A percentile compares a stretch with the other conserved stretches of the same genome.
Conservation (phyloP, 805 yeast genomes). For the Helenozyma rhizophorensis region DNA sequence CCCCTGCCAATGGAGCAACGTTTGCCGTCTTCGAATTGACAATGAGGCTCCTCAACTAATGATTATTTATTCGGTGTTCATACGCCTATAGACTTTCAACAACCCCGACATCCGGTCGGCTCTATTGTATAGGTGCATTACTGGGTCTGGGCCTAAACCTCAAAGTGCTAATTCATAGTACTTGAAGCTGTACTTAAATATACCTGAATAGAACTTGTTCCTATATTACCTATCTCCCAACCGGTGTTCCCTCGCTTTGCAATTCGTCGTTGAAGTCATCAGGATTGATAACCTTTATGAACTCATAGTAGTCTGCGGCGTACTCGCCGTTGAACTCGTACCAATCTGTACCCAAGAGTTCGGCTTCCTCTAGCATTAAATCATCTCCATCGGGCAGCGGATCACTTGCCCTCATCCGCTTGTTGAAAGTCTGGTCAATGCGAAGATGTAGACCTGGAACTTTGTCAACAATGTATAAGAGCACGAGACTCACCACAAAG, state of each 20-base stretch:
- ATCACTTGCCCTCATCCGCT: conserved; percentile 13
- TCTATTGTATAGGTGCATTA: no score
- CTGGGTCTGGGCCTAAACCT: no score
- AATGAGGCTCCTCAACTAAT: conserved; percentile 54
- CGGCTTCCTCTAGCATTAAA: conserved; percentile 24
- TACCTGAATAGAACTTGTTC: no score
- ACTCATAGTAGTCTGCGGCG: conserved; percentile 38
- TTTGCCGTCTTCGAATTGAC: conserved; percentile 90
- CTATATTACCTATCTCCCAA: conserved; percentile 1
- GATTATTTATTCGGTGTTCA: not conserved
- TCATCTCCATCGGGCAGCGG: not conserved
- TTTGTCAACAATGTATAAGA: conserved; percentile 33
- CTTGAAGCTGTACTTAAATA: no score
- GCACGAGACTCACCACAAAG: conserved; percentile 26
- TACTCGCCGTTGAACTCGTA: conserved; percentile 40
- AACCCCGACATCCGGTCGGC: not conserved
- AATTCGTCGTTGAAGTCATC: conserved; percentile 27
- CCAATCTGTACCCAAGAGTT: conserved; percentile 34
- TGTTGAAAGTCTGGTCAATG: conserved; percentile 36
- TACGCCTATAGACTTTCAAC: not conserved
- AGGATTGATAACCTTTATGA: conserved; percentile 32
- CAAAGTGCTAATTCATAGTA: no score
- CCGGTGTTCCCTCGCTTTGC: conserved; percentile 1
- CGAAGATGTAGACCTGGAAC: conserved; percentile 40
- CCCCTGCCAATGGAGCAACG: conserved; percentile 97